Percentiles rank a stretch among this genome's conserved stretches.
These are phyloP conservation scores for Mycena belliarum DNA, from an alignment of 768 basidiomycete species.

Conservation along the genomic window DNA sequence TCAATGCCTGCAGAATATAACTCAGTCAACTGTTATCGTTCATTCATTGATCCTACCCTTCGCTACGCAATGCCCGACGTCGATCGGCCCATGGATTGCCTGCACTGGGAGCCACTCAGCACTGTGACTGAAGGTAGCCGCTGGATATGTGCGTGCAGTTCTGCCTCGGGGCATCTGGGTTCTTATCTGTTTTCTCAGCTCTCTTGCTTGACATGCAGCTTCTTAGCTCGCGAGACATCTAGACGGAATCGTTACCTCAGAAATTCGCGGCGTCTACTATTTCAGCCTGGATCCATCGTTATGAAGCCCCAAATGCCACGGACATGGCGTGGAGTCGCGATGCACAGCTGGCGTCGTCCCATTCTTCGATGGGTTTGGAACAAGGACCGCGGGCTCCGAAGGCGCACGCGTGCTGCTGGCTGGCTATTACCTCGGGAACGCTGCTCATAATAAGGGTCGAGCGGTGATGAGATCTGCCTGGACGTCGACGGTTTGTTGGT, in stretches of 20 bases:
- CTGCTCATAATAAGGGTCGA: no score
- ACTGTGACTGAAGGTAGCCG: neutral
- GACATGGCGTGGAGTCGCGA: constrained; percentile 2
- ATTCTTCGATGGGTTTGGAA: neutral
- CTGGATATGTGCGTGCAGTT: constrained; percentile 1
- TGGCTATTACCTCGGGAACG: neutral
- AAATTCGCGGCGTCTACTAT: neutral
- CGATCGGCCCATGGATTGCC: neutral
- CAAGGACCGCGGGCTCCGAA: constrained; percentile 8
- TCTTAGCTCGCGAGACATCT: constrained; percentile 3
- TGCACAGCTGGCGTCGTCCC: neutral
- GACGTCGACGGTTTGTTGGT: no score
- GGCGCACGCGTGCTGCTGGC: neutral
- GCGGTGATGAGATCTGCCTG: no score
- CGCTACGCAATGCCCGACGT: neutral
- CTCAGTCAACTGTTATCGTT: neutral
- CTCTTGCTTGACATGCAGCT: constrained; percentile 11
- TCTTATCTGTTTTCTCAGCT: constrained; percentile 3
- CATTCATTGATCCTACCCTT: neutral
- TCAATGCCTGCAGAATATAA: neutral
- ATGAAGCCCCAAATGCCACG: constrained; percentile 2
- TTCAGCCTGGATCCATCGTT: constrained; percentile 3
- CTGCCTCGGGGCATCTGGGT: neutral
- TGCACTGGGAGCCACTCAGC: neutral
- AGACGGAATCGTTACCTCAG: constrained; percentile 1